phyloP scores from a whole-genome alignment of 352 stramenopile species.

The Stramenopiles sp. region DNA sequence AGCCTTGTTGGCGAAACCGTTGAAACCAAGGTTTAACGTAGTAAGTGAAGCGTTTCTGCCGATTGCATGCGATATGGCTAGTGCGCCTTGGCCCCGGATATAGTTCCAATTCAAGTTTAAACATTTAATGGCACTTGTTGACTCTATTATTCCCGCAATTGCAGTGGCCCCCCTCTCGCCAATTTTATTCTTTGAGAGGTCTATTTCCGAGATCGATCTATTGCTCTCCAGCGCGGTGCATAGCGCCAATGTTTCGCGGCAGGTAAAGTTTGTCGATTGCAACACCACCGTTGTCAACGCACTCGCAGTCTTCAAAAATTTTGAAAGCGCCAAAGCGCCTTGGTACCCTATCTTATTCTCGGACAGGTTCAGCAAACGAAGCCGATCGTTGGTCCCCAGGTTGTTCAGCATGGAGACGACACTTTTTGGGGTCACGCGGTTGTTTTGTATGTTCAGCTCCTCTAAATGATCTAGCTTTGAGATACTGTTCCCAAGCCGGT shows the following conservation, averaged over 20 bases:
- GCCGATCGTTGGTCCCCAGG: neutral
- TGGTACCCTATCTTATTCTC: neutral
- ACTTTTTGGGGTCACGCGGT: neutral
- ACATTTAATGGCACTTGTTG: neutral
- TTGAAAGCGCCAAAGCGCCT: neutral
- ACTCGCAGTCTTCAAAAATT: neutral
- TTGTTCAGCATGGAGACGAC: neutral
- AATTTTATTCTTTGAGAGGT: neutral
- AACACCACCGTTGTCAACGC: neutral
- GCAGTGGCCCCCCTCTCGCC: neutral
- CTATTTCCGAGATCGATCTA: neutral
- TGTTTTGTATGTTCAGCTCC: neutral
- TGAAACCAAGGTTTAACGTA: neutral
- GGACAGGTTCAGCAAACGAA: neutral
- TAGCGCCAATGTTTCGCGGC: neutral
- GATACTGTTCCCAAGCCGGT: neutral
- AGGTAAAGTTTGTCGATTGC: neutral
- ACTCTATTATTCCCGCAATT: neutral
- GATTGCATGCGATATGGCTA: neutral
- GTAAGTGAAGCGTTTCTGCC: neutral
- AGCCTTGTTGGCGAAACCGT: neutral
- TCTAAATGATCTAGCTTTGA: neutral
- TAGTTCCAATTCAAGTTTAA: neutral
- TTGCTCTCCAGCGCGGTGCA: neutral
- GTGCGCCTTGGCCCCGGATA: neutral